Percentiles rank a stretch among this genome's conserved stretches.
These are phyloP conservation scores for Lepidium africanum DNA, from an alignment of 345 rosid species.

Conservation along the genomic window DNA sequence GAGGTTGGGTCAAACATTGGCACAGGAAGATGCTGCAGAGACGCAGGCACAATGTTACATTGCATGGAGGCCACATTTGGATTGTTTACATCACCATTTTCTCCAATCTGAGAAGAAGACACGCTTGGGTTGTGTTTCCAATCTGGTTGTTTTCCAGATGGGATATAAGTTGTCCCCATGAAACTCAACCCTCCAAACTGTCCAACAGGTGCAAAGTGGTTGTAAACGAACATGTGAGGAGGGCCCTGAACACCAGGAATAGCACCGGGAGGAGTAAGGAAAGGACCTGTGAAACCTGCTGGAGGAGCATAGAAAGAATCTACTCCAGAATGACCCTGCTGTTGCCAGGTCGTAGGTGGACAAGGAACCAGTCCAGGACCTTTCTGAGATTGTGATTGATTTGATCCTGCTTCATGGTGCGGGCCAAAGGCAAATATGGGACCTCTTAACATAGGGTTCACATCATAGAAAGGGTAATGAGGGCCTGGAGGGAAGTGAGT, in stretches of 20 bases:
- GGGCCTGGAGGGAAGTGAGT: slow-evolving; percentile 81
- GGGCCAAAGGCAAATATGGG: slow-evolving; percentile 91
- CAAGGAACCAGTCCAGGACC: slow-evolving; percentile 50
- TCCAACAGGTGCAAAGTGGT: slow-evolving; percentile 97
- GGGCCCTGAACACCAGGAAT: slow-evolving; percentile 89
- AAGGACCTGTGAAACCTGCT: slow-evolving; percentile 80
- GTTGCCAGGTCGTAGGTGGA: slow-evolving; percentile 75
- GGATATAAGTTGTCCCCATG: slow-evolving; percentile 88
- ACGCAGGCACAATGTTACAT: slow-evolving; percentile 56
- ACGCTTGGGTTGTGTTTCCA: slow-evolving; percentile 71
- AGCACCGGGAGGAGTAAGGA: slow-evolving; percentile 79
- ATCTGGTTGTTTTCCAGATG: slow-evolving; percentile 89
- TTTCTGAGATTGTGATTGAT: slow-evolving; percentile 74
- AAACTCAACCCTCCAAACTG: slow-evolving; percentile 97
- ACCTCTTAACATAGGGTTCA: slow-evolving; percentile 84
- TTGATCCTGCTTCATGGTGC: slow-evolving; percentile 58
- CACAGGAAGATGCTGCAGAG: slow-evolving; percentile 81
- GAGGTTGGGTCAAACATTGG: slow-evolving; percentile 91
- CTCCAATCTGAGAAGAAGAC: slow-evolving; percentile 49
- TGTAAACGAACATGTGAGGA: slow-evolving; percentile 92
- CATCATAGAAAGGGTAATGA: slow-evolving; percentile 87
- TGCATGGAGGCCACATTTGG: slow-evolving; percentile 51
- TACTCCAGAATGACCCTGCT: slow-evolving; percentile 71
- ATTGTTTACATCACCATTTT: slow-evolving; percentile 58
- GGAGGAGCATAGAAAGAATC: slow-evolving; percentile 94